phyloP scores from a whole-genome alignment of 2,329 filamentous ascomycete species.

The Nigrospora osmanthi region DNA sequence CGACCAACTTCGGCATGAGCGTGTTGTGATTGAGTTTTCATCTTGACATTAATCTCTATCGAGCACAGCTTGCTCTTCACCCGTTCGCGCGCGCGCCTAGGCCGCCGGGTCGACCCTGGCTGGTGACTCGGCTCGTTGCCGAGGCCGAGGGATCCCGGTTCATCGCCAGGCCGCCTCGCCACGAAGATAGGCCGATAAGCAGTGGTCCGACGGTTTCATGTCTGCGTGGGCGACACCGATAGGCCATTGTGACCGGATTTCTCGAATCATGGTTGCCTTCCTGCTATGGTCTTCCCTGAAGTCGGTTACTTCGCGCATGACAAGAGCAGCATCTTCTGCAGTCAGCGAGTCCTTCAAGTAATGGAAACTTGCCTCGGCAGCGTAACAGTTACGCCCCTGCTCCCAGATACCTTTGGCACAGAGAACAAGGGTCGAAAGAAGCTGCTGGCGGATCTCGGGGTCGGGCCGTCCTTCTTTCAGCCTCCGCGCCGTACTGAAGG shows the following conservation, averaged over 20 bases:
- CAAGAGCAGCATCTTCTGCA: conserved; percentile 7
- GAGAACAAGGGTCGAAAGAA: conserved; percentile 14
- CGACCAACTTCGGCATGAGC: too few relatives aligned
- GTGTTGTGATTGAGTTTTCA: too few relatives aligned
- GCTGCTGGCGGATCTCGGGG: conserved; percentile 5
- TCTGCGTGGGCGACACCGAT: conserved; percentile 12
- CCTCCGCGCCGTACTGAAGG: conserved; percentile 8
- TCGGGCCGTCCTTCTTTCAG: conserved; percentile 1
- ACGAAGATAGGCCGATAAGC: conserved; percentile 1
- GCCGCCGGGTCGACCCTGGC: background rate
- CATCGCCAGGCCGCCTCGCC: too few relatives aligned
- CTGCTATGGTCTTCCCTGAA: conserved; percentile 6
- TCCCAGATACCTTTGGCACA: conserved; percentile 17
- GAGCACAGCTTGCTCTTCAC: too few relatives aligned
- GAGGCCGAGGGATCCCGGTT: background rate
- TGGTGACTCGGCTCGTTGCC: background rate
- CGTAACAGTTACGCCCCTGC: conserved; percentile 14
- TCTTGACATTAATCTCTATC: too few relatives aligned
- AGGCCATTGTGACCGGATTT: conserved; percentile 15
- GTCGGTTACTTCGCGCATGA: conserved; percentile 8
- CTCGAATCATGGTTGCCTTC: conserved; percentile 8
- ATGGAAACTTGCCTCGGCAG: conserved; percentile 12
- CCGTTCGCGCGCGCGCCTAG: background rate
- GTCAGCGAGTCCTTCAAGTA: conserved; percentile 10
- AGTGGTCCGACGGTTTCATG: conserved; percentile 4